Evolutionary conservation across 2,329 filamentous ascomycete genomes (phyloP), one percentile per base, ranked within the genome.

Genomic region (Microthyrium microscopicum): DNA sequence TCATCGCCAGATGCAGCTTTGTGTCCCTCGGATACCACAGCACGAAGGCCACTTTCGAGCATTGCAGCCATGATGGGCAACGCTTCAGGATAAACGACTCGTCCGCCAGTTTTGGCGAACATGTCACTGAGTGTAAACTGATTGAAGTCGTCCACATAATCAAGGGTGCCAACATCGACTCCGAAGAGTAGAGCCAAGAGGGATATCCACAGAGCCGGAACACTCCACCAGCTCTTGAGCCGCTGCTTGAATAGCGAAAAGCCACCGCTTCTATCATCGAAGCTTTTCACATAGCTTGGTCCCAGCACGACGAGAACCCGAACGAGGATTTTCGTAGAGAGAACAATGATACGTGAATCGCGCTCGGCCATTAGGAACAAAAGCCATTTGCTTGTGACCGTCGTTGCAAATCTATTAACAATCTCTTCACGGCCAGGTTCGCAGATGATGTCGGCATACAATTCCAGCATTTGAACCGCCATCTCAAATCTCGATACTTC

Each of bases 371-470:
- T 66, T 11, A 98, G 68, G 53, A 94, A 92, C 11, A 98, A 60
- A 11, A 93, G 68, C 85, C 85, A 94, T 67, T 93, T 93, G 45
- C 92, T 93, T 16, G 87, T 94, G 6, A 98, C 87, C 2, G 87
- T 91, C 48, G 78, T 80, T 4, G 84, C 82, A 60, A 98, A 95
- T 45, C 84, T 89, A 48, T 76, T 73, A 36, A 93, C 78, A 40
- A 77, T 73, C 11, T 61, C 61, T 7, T 67, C 57, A 41, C 76
- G 82, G 16, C 67, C 67, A 44, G 72, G 71, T 40, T 81, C 73
- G 46, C 84, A 93, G 7, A 94, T 61, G 8, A 93, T 63, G 18
- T 74, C 67, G 5, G 77, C 69, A 47, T 89, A 87, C 55, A 92
- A 73, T 41, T 70, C 70, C 15, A 94, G 59, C 34, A 94, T 70